Evolutionary conservation across 352 stramenopile genomes (phyloP).

Genomic region (Pythium rhizo-oryzae): DNA sequence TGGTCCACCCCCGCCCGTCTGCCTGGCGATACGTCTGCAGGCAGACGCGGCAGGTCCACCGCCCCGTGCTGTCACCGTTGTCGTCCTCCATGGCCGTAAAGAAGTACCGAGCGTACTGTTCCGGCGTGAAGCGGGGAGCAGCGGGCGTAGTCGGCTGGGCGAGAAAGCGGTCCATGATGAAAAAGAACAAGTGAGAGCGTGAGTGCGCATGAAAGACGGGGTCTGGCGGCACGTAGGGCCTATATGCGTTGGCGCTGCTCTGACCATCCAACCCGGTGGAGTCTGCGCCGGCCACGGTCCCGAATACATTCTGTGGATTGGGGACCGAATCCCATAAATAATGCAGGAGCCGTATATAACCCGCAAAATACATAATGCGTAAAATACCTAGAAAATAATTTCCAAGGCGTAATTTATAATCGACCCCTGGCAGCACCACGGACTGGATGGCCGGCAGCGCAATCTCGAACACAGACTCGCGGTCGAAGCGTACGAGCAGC

Average conservation of each 20-base stretch:
- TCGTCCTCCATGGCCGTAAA: constrained; percentile 1
- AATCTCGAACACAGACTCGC: constrained; percentile 30
- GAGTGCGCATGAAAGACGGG: too few relatives aligned
- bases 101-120: constrained; percentile 14
- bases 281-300: too few relatives aligned
- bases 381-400: background rate
- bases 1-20: constrained; percentile 5
- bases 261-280: too few relatives aligned
- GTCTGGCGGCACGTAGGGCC: too few relatives aligned
- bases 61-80: constrained; percentile 1
- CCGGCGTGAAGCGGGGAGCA: constrained; percentile 3
- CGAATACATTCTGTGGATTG: too few relatives aligned
- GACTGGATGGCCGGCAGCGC: constrained; percentile 20
- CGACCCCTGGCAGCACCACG: constrained; percentile 3
- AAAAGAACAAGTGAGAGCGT: too few relatives aligned
- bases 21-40: background rate
- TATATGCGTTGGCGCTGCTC: too few relatives aligned
- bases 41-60: constrained; percentile 8
- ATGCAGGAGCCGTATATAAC: background rate
- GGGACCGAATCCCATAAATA: background rate
- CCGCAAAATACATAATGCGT: constrained; percentile 1
- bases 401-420: constrained; percentile 10
- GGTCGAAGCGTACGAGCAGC: constrained; percentile 38
- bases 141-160: background rate
- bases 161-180: too few relatives aligned